These are phyloP conservation scores for Cordyceps javanica DNA, from an alignment of 2,329 filamentous ascomycete genomes.

Conservation along the genomic window DNA sequence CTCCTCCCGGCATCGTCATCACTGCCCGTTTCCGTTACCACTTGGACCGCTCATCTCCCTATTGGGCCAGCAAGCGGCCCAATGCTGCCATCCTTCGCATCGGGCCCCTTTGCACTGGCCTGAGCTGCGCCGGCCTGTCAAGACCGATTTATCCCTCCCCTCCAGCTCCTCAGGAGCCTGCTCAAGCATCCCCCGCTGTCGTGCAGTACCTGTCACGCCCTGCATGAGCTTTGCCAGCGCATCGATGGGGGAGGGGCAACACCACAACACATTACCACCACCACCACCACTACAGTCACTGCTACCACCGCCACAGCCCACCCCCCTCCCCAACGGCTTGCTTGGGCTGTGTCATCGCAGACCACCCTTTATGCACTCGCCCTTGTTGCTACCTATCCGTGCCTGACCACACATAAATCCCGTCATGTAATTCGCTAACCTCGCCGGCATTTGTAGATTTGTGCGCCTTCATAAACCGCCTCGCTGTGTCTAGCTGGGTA, in stretches of 20 bases:
- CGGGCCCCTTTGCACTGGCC: background rate
- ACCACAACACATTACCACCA: constrained; percentile 1
- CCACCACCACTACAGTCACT: background rate
- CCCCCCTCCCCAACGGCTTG: background rate
- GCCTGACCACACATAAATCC: constrained; percentile 1
- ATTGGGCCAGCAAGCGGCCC: constrained; percentile 12
- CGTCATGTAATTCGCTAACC: constrained; percentile 10
- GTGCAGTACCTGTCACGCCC: constrained; percentile 1
- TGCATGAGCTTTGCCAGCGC: constrained; percentile 12
- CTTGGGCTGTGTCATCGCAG: constrained; percentile 3
- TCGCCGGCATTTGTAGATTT: constrained; percentile 3
- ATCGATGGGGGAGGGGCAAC: constrained; percentile 10
- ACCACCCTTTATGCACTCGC: background rate
- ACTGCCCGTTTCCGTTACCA: background rate
- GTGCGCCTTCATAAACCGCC: background rate
- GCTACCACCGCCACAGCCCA: constrained; percentile 1
- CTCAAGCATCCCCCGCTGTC: background rate
- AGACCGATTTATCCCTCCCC: background rate
- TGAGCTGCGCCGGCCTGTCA: background rate
- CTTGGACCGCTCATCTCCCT: background rate
- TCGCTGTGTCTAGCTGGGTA: background rate
- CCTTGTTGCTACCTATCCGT: background rate
- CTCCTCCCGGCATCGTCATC: background rate
- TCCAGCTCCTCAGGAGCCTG: background rate
- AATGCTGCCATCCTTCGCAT: constrained; percentile 2